Evolutionary conservation across 495 filamentous ascomycete species (phyloP), one percentile per base, ranked within the genome.

Genomic region (Podospora pseudoanserina): DNA sequence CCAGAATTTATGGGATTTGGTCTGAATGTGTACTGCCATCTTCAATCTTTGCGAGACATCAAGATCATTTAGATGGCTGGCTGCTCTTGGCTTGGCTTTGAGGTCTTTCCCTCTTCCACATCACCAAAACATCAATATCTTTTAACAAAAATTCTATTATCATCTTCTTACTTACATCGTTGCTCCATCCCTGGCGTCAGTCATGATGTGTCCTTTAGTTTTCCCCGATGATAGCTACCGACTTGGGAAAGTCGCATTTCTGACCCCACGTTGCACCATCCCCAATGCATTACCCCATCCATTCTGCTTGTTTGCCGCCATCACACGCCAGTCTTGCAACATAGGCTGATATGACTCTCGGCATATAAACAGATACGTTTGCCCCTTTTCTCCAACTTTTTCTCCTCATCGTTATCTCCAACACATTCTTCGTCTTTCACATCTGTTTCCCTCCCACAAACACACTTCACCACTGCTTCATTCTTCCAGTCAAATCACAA

Each of bases 401-500:
- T 26, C 59, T 26, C 59, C 27, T 61, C 11, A 18, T 28, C 18
- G 13, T 27, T 16, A 9, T 30, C 59, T 28, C 5, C 59, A 16
- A 28, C 30, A 28, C 26, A 13, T 30, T 11, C 4, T 60, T 28
- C 27, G n/a, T 16, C 13, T 20, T 15, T 60, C 7, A 23, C 4
- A 32, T 26, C 5, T 26, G 13, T 5, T 28, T 2, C 13, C 26
- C 27, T 15, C 4, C 7, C 18, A 60, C n/a, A 3, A 15, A 20
- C 9, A 15, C 0, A n/a, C 55, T 5, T 23, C 55, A n/a, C 6
- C 20, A n/a, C 5, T n/a, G 55, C 15, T 5, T n/a, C 60, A 18
- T 0, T 39, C 34, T 39, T 49, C 7, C 39, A 62, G 4, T 32
- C 30, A 79, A 30, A 16, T 84, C 30, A 79, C 27, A 16, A 85